These are phyloP conservation scores for Wallacemonas sp. DNA, from an alignment of 208 protist genomes.

Conservation along the genomic window DNA sequence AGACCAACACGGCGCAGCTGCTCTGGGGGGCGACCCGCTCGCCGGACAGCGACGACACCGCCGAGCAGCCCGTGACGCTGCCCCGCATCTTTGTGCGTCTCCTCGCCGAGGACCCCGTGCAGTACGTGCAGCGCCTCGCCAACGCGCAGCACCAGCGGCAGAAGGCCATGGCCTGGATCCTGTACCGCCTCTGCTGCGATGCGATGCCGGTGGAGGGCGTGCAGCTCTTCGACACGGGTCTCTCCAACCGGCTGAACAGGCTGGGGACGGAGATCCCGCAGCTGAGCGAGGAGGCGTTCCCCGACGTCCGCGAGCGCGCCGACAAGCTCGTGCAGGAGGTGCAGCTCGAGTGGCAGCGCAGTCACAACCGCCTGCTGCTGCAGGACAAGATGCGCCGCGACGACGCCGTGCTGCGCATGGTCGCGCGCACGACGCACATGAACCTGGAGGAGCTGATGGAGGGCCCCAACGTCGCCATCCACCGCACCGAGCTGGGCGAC, in stretches of 20 bases:
- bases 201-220: slow-evolving; percentile 90
- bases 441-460: slow-evolving; percentile 80
- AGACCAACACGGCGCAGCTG: slow-evolving; percentile 68
- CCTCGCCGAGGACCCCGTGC: slow-evolving; percentile 88
- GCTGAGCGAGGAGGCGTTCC: slow-evolving; percentile 70
- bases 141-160: slow-evolving; percentile 81
- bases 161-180: slow-evolving; percentile 89
- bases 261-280: slow-evolving; percentile 88
- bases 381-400: slow-evolving; percentile 85
- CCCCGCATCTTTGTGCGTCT: slow-evolving; percentile 89
- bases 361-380: slow-evolving; percentile 91
- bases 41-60: background rate
- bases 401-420: slow-evolving; percentile 76
- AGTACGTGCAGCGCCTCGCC: slow-evolving; percentile 86
- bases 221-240: slow-evolving; percentile 51
- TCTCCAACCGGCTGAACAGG: slow-evolving; percentile 62
- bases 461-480: slow-evolving; percentile 77
- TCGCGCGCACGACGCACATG: slow-evolving; percentile 80
- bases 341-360: slow-evolving; percentile 87
- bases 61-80: slow-evolving; percentile 33
- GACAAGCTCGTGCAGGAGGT: slow-evolving; percentile 85
- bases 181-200: slow-evolving; percentile 92
- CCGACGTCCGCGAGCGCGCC: slow-evolving; percentile 69
- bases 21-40: slow-evolving; percentile 59
- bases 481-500: slow-evolving; percentile 64